A percentile compares a stretch with the other conserved stretches of the same genome.
Conservation (phyloP, 225 moss, liverwort and hornwort genomes). For the Climacium dendroides region DNA sequence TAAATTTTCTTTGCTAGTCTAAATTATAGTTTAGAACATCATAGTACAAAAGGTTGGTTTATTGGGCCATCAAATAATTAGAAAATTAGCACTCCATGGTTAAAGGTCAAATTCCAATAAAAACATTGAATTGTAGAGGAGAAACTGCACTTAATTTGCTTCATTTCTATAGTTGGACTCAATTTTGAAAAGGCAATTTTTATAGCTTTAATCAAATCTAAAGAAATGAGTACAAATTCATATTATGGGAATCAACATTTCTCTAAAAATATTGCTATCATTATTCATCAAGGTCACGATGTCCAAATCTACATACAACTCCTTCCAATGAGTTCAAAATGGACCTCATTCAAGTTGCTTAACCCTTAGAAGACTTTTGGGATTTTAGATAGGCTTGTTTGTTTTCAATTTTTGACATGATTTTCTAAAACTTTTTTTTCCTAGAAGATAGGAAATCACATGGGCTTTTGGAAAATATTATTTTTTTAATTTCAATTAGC, state of each 20-base stretch:
- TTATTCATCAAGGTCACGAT: background rate
- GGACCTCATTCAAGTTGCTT: background rate
- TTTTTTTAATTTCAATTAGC: background rate
- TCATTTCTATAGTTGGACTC: background rate
- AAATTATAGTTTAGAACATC: background rate
- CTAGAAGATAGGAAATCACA: background rate
- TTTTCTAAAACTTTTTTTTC: background rate
- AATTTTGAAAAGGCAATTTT: background rate
- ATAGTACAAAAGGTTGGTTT: background rate
- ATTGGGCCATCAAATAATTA: no score
- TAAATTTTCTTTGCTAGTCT: background rate
- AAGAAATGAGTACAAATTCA: background rate
- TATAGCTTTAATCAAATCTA: background rate
- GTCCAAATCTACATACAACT: fast-evolving
- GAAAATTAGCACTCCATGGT: background rate
- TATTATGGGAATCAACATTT: background rate
- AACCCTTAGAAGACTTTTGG: fast-evolving
- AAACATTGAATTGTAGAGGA: background rate
- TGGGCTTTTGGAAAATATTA: background rate
- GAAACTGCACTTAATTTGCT: no score
- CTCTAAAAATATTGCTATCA: background rate
- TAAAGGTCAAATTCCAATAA: background rate
- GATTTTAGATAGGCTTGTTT: background rate
- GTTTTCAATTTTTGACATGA: background rate
- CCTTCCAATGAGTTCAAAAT: no score